Percentiles rank a stretch among this genome's conserved stretches.
Evolutionary conservation across 2,329 filamentous ascomycete species (phyloP).

Genomic region (Fonsecaea pugnacius): DNA sequence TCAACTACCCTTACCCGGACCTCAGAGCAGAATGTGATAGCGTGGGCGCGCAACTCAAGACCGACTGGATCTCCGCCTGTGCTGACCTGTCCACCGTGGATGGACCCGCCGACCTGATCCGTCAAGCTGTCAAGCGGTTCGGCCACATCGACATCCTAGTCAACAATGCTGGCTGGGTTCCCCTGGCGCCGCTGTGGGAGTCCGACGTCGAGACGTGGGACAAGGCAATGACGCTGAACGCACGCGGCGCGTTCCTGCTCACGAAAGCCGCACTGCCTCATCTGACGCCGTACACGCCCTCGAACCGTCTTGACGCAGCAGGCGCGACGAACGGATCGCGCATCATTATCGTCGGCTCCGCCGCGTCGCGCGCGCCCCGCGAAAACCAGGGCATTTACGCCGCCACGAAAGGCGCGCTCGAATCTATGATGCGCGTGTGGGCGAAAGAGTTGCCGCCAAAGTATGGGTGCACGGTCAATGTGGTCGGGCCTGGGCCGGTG

Average conservation of each 20-base stretch:
- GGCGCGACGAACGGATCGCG: slow-evolving; percentile 37
- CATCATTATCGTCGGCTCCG: slow-evolving; percentile 51
- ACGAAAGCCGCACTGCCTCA: slow-evolving; percentile 43
- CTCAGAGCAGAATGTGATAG: slow-evolving; percentile 7
- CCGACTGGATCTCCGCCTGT: slow-evolving; percentile 46
- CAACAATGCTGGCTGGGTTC: slow-evolving; percentile 48
- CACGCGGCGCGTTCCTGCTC: slow-evolving; percentile 53
- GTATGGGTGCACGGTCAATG: slow-evolving; percentile 42
- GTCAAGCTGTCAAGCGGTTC: slow-evolving; percentile 44
- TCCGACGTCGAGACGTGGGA: slow-evolving; percentile 52
- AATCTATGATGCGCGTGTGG: slow-evolving; percentile 45
- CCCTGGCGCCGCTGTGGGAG: slow-evolving; percentile 20
- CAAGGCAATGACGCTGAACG: slow-evolving; percentile 50
- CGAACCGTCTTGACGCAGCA: slow-evolving; percentile 4
- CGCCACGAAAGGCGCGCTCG: slow-evolving; percentile 47
- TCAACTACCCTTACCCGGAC: slow-evolving; percentile 38
- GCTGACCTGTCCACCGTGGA: slow-evolving; percentile 49
- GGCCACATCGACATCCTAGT: slow-evolving; percentile 50
- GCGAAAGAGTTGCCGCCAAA: slow-evolving; percentile 38
- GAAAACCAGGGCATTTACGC: slow-evolving; percentile 44
- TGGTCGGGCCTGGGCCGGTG: slow-evolving; percentile 40
- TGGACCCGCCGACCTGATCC: slow-evolving; percentile 46
- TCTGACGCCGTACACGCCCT: neutral
- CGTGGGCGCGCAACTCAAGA: slow-evolving; percentile 40
- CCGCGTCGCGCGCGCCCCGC: slow-evolving; percentile 47